Evolutionary conservation across 2,329 filamentous ascomycete genomes (phyloP), one percentile per base, ranked within the genome.

Genomic region (Phoma herbarum): DNA sequence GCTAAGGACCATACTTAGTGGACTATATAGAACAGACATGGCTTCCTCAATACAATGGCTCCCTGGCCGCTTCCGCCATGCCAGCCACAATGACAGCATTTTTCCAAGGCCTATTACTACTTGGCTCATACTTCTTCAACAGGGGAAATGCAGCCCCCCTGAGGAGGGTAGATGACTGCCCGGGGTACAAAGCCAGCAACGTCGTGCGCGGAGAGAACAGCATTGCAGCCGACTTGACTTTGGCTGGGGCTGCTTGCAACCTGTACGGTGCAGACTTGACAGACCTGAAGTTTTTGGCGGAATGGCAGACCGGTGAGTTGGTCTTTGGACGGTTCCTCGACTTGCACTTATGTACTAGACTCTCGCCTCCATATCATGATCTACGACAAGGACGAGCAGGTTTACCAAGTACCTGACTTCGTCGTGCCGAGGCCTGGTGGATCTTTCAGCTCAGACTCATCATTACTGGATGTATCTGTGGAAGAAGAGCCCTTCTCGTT

Each of bases 331-430:
- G 16, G 7, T 16, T 22, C 4, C 8, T 43, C 14, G 14, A 26
- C 12, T 25, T 45, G 23, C 23, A 37, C 52, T 65, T 20, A 67
- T 8, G 16, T 1, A 8, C 7, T 18, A 88, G 87, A 86, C 41
- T 81, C 83, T 29, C 87, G 89, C 28, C 82, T 92, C 2, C 90
- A 91, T 73, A 86, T 92, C 64, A 84, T 89, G 65, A 90, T 92
- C 58, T 85, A 89, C 61, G 90, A 93, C 73, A 82, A 84, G 10
- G 84, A 82, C 33, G 84, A 90, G 64, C 82, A 86, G 41, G 88
- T 90, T 46, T 93, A 92, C 67, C 90, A 93, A 74, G 84, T 93
- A 2, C 90, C 90, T 2, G 86, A 88, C 18, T 85, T 83, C 9
- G 86, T 92, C 18, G 81, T 93, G n/a, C 83, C 88, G 4, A 85